Percentiles rank a stretch among this genome's conserved stretches.
Evolutionary conservation across 441 rosid genomes (phyloP).

Genomic region (Aquilaria agallochum): DNA sequence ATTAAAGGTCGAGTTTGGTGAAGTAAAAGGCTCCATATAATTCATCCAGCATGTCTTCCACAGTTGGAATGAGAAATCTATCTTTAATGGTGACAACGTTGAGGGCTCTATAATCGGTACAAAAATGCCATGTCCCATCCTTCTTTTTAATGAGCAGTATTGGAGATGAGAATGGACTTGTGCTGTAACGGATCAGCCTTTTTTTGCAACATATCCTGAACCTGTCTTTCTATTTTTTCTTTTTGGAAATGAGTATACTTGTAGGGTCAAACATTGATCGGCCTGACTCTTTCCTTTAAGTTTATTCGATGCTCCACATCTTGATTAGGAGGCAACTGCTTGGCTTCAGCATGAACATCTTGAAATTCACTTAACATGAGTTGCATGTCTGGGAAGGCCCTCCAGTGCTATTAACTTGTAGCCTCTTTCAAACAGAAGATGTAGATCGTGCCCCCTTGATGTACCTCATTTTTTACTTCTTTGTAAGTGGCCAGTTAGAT

Average conservation of each 20-base stretch:
- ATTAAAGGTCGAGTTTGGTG: not conserved
- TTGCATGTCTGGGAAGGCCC: too few species aligned
- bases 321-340: not conserved
- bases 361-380: too few species aligned
- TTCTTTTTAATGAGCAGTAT: not conserved
- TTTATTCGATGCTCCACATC: not conserved
- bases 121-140: too few species aligned
- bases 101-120: too few species aligned
- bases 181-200: not conserved
- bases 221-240: not conserved
- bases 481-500: too few species aligned
- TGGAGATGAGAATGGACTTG: not conserved
- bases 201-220: not conserved
- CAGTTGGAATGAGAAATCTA: too few species aligned
- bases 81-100: too few species aligned
- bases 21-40: not conserved
- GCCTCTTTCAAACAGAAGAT: not conserved
- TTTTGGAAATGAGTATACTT: too few species aligned
- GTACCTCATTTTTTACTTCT: not conserved
- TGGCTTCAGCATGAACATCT: not conserved
- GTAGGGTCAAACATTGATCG: not conserved
- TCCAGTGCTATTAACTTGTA: too few species aligned
- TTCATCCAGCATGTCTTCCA: not conserved
- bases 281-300: not conserved
- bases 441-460: not conserved